These are phyloP conservation scores for Apiosordaria backusii DNA, from an alignment of 495 filamentous ascomycete genomes.

Conservation along the genomic window DNA sequence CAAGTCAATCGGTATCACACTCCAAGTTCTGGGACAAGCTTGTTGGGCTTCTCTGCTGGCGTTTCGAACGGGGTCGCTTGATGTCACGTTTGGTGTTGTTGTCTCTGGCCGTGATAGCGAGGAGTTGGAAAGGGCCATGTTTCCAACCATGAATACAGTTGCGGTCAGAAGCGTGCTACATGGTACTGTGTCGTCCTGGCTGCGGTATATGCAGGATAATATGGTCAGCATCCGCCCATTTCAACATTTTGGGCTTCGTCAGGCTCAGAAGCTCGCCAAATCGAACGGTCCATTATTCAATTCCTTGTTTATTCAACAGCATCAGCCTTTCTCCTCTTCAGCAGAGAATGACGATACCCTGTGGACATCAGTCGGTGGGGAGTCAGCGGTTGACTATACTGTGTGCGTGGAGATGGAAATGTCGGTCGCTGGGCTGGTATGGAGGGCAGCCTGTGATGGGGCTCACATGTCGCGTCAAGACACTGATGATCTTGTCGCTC, in stretches of 20 bases:
- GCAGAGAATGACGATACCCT: background rate
- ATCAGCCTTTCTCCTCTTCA: background rate
- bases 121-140: conserved; percentile 56
- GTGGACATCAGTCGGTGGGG: conserved; percentile 55
- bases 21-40: conserved; percentile 63
- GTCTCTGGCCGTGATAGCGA: conserved; percentile 65
- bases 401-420: conserved; percentile 77
- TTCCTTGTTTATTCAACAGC: conserved; percentile 69
- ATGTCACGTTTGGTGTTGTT: conserved; percentile 68
- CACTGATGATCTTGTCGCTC: conserved; percentile 44
- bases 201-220: conserved; percentile 62
- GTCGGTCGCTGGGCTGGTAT: conserved; percentile 50
- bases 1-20: conserved; percentile 52
- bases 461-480: conserved; percentile 42
- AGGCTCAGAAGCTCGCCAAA: conserved; percentile 48
- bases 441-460: conserved; percentile 67
- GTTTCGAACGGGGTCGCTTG: conserved; percentile 50
- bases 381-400: conserved; percentile 68
- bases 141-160: conserved; percentile 78
- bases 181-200: conserved; percentile 56
- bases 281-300: conserved; percentile 52
- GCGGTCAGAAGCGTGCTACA: conserved; percentile 61
- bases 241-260: conserved; percentile 65
- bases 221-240: conserved; percentile 48
- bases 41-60: conserved; percentile 64